Conservation (phyloP, 176 grass and related monocot genomes). For the Canna indica region DNA sequence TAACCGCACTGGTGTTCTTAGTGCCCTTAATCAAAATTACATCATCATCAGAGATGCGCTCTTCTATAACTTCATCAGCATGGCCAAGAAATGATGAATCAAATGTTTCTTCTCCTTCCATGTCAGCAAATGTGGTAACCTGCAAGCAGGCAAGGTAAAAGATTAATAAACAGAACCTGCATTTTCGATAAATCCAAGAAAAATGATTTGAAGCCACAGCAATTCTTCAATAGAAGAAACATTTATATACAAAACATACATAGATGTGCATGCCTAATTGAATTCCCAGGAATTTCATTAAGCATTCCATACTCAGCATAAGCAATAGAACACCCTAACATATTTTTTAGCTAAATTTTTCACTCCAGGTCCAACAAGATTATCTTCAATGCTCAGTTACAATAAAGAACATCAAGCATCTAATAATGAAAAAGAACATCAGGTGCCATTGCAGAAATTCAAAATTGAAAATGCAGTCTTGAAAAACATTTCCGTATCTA, state of each 20-base stretch:
- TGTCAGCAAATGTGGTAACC: conserved; percentile 91
- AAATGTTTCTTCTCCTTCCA: conserved; percentile 98
- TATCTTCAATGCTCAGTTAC: neutral
- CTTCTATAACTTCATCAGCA: conserved; percentile 69
- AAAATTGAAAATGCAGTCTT: neutral
- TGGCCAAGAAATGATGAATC: conserved; percentile 72
- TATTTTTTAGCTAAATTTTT: neutral
- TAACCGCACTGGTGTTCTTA: conserved; percentile 70
- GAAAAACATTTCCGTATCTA: neutral
- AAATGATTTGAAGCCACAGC: neutral
- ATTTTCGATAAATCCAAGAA: neutral
- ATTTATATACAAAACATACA: neutral
- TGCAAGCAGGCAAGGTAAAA: conserved; percentile 14
- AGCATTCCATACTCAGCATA: neutral
- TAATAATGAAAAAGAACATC: neutral
- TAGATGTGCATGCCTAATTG: too few species aligned
- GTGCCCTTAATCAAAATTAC: conserved; percentile 86
- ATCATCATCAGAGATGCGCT: conserved; percentile 81
- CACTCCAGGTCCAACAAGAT: neutral
- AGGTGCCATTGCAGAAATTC: neutral
- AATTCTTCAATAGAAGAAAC: neutral
- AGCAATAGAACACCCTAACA: neutral
- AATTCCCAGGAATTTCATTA: neutral
- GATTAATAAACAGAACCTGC: neutral
- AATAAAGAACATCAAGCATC: neutral